These are phyloP conservation scores for Themeda triandra DNA, from an alignment of 176 grass and related monocot species.

Conservation along the genomic window DNA sequence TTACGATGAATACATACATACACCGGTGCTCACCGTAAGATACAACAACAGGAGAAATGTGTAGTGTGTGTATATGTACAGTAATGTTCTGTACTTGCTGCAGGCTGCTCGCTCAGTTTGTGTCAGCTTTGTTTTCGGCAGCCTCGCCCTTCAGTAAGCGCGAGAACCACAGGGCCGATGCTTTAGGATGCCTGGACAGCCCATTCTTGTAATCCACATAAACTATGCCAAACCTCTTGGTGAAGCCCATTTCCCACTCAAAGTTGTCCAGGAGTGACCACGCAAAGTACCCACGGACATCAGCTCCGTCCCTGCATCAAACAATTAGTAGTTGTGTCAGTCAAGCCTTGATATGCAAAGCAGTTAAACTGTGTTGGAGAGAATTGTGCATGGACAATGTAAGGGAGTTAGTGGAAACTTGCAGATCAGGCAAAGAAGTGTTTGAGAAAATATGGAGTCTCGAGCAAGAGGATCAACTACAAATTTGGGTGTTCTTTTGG, in stretches of 20 bases:
- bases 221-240: conserved; percentile 71
- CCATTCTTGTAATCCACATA: conserved; percentile 84
- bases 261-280: conserved; percentile 73
- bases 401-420: too few relatives aligned
- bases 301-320: conserved; percentile 62
- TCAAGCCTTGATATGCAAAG: background rate
- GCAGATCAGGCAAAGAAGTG: too few relatives aligned
- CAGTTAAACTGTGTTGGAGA: too few relatives aligned
- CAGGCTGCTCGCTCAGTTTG: conserved; percentile 23
- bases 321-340: background rate
- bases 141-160: conserved; percentile 46
- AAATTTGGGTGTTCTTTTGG: too few relatives aligned
- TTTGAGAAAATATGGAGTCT: too few relatives aligned
- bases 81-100: conserved; percentile 30
- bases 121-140: conserved; percentile 10
- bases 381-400: too few relatives aligned
- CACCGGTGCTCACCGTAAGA: background rate
- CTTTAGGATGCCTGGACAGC: conserved; percentile 63
- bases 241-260: conserved; percentile 83
- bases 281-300: conserved; percentile 71
- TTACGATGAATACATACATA: background rate
- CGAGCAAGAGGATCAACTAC: too few relatives aligned
- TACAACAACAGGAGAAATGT: conserved; percentile 19
- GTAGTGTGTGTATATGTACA: background rate
- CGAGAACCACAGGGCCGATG: conserved; percentile 66